Percentiles rank a stretch among this genome's conserved stretches.
These are phyloP conservation scores for Colletotrichum sp. DNA, from an alignment of 2,329 filamentous ascomycete species.

Conservation along the genomic window DNA sequence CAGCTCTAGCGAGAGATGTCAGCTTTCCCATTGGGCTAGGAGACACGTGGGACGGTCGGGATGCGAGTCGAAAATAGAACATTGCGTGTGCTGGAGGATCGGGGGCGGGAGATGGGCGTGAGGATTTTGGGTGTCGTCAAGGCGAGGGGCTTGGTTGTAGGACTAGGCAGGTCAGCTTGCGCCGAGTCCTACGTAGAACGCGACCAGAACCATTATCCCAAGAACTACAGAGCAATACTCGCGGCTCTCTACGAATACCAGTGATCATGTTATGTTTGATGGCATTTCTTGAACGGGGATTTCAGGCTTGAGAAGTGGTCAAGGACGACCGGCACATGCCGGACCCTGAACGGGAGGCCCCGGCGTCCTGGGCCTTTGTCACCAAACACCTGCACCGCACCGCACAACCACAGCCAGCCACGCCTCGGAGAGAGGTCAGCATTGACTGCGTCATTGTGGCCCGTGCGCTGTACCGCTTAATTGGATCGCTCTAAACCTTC, in stretches of 20 bases:
- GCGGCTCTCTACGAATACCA: too few species aligned
- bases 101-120: not conserved
- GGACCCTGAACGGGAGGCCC: slow-evolving; percentile 4
- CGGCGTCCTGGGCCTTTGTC: slow-evolving; percentile 2
- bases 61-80: not conserved
- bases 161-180: not conserved
- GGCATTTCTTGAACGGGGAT: not conserved
- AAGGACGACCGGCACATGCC: not conserved
- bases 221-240: too few species aligned
- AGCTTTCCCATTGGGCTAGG: not conserved
- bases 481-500: not conserved
- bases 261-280: accelerated
- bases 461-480: not conserved
- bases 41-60: not conserved
- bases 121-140: not conserved
- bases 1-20: not conserved
- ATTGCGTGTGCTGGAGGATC: not conserved
- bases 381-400: not conserved
- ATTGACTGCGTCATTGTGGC: not conserved
- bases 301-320: not conserved
- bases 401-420: not conserved
- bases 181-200: not conserved
- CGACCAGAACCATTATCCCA: too few species aligned
- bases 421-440: accelerated
- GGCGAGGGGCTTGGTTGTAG: not conserved